Percentiles rank a stretch among this genome's conserved stretches.
Conservation (phyloP, 2,329 filamentous ascomycete species). For the Pseudogymnoascus sp. region DNA sequence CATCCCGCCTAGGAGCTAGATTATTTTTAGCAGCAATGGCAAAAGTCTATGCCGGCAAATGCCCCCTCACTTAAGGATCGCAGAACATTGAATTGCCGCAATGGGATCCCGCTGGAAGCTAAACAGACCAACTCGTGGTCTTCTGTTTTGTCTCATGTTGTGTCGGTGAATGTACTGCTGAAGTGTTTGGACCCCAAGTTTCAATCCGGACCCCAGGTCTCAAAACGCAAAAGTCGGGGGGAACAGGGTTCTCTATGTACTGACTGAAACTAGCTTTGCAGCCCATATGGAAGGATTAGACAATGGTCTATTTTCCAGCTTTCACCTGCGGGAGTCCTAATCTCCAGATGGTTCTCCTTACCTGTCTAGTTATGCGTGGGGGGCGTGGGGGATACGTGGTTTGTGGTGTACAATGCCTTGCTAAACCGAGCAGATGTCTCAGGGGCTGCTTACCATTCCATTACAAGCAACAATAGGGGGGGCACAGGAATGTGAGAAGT, state of each 20-base stretch:
- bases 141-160: neutral
- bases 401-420: neutral
- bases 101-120: neutral
- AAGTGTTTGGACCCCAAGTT: neutral
- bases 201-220: neutral
- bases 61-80: neutral
- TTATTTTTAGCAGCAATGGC: neutral
- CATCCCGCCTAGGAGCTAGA: neutral
- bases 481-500: neutral
- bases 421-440: neutral
- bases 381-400: neutral
- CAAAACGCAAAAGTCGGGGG: neutral
- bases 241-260: neutral
- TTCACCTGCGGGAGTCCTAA: neutral
- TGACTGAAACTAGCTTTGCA: neutral
- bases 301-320: neutral
- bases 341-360: neutral
- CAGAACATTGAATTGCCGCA: neutral
- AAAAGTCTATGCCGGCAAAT: neutral
- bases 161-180: neutral
- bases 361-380: neutral
- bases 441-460: neutral
- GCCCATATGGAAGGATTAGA: neutral
- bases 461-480: neutral
- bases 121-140: neutral